phyloP scores from a whole-genome alignment of 2,329 filamentous ascomycete genomes.

The Teratosphaeria nubilosa region DNA sequence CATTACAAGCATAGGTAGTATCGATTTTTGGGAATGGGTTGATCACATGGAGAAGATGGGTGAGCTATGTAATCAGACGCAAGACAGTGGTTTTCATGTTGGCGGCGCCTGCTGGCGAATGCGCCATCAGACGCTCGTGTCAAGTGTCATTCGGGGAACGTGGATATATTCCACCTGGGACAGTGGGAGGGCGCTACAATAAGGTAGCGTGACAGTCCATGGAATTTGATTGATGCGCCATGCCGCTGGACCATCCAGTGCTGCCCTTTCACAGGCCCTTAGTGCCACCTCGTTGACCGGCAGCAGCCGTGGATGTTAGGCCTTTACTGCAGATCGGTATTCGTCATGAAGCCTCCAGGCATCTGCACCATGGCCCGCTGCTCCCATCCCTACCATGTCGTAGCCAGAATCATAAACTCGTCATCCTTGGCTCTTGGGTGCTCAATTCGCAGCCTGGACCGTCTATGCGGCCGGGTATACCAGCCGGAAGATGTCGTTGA shows the following conservation, averaged over 20 bases:
- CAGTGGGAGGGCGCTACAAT: background rate
- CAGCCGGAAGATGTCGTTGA: conserved; percentile 92
- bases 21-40: background rate
- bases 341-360: background rate
- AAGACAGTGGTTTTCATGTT: background rate
- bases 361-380: background rate
- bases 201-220: background rate
- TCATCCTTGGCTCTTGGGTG: background rate
- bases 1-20: background rate
- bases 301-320: background rate
- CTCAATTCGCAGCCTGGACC: background rate
- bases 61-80: background rate
- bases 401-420: background rate
- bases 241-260: background rate
- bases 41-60: background rate
- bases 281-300: background rate
- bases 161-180: background rate
- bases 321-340: background rate
- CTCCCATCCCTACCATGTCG: background rate
- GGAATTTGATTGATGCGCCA: background rate
- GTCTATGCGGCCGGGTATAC: conserved; percentile 48
- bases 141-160: background rate
- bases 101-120: background rate
- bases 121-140: background rate
- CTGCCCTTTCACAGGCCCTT: background rate